Evolutionary conservation across 805 yeast genomes (phyloP).

Genomic region (Sungouiella blattae): DNA sequence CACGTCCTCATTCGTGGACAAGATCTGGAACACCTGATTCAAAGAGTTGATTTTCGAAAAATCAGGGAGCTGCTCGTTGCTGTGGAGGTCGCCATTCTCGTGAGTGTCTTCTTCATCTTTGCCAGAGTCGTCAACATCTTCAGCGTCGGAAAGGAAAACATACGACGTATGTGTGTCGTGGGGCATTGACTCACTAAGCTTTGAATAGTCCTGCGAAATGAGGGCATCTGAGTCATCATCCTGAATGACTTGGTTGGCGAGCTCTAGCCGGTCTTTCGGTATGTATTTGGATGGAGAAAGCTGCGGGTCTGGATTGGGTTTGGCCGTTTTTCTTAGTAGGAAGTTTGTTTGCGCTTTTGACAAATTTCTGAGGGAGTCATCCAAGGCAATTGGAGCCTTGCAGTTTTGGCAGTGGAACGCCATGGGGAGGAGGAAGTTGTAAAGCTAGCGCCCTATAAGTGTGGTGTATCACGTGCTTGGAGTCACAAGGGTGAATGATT

Average conservation of each 20-base stretch:
- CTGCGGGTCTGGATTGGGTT: conserved; percentile 15
- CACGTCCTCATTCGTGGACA: conserved; percentile 67
- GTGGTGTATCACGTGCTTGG: too few relatives aligned
- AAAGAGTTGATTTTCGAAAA: conserved; percentile 45
- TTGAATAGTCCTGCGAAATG: not conserved
- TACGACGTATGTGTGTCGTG: conserved; percentile 9
- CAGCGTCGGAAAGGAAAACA: conserved; percentile 15
- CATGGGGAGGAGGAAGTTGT: conserved; percentile 7
- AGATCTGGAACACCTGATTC: conserved; percentile 63
- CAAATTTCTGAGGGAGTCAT: conserved; percentile 50
- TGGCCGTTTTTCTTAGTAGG: conserved; percentile 36
- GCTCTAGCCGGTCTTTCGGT: conserved; percentile 36
- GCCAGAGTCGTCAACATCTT: conserved; percentile 23
- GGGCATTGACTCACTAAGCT: not conserved
- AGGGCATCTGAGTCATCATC: not conserved
- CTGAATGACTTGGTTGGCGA: conserved; percentile 27
- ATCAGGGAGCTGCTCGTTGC: conserved; percentile 13
- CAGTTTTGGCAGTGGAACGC: conserved; percentile 56
- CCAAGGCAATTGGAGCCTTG: conserved; percentile 53
- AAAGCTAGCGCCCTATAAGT: too few relatives aligned
- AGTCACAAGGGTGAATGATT: too few relatives aligned
- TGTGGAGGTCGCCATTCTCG: conserved; percentile 2
- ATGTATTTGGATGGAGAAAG: conserved; percentile 30
- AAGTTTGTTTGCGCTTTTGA: conserved; percentile 55
- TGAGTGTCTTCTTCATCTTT: conserved; percentile 12